Percentiles rank a stretch among this genome's conserved stretches.
These are phyloP conservation scores for Arachis hypogaea DNA, from an alignment of 306 rosid genomes.

Conservation along the genomic window DNA sequence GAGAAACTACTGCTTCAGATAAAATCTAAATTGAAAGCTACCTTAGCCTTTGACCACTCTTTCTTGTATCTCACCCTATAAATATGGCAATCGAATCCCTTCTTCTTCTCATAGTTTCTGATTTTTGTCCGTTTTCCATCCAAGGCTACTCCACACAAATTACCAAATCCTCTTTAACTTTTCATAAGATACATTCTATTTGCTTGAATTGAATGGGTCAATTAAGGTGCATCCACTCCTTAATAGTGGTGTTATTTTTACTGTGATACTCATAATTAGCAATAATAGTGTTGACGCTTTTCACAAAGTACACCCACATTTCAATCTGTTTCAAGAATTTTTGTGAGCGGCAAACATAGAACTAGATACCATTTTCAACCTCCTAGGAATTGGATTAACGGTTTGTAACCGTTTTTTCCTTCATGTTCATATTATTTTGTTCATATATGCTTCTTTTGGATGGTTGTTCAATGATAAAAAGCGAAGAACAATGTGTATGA, in stretches of 20 bases:
- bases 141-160: neutral
- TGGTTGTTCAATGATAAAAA: too few species aligned
- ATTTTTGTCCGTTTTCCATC: neutral
- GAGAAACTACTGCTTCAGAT: too few species aligned
- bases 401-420: too few species aligned
- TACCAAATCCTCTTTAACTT: too few species aligned
- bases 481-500: too few species aligned
- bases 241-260: slow-evolving; percentile 30
- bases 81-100: neutral
- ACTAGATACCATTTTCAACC: too few species aligned
- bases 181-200: neutral
- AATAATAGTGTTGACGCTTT: slow-evolving; percentile 60
- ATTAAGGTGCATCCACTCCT: slow-evolving; percentile 8
- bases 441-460: too few species aligned
- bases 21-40: too few species aligned
- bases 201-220: slow-evolving; percentile 32
- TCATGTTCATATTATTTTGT: too few species aligned
- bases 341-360: slow-evolving; percentile 31
- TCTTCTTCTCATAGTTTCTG: neutral
- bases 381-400: too few species aligned
- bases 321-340: slow-evolving; percentile 45
- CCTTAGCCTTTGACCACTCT: too few species aligned
- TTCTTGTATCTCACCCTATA: neutral
- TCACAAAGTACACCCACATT: slow-evolving; percentile 53
- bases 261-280: slow-evolving; percentile 15